phyloP scores from a whole-genome alignment of 768 basidiomycete species.

The Auriculariales sp. region DNA sequence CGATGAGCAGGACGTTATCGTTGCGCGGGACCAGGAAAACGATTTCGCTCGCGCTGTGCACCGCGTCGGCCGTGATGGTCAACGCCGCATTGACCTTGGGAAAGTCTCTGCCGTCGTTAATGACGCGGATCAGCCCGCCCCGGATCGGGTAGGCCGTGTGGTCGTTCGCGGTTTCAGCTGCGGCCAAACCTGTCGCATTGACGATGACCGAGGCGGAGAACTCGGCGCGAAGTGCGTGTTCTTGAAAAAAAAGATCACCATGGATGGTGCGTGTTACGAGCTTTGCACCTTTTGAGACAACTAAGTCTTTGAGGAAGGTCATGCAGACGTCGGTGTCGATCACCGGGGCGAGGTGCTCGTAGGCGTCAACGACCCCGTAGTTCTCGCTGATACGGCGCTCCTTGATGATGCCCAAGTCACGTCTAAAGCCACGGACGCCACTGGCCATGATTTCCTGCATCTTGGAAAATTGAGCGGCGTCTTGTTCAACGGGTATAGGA shows the following conservation, averaged over 20 bases:
- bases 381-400: slow-evolving; percentile 16
- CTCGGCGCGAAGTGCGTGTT: slow-evolving; percentile 13
- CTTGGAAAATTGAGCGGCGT: slow-evolving; percentile 16
- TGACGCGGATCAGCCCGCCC: slow-evolving; percentile 21
- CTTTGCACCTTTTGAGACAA: slow-evolving; percentile 14
- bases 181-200: slow-evolving; percentile 22
- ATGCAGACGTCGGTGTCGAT: slow-evolving; percentile 24
- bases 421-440: slow-evolving; percentile 15
- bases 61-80: slow-evolving; percentile 19
- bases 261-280: slow-evolving; percentile 17
- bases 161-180: slow-evolving; percentile 19
- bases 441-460: slow-evolving; percentile 9
- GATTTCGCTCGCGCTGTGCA: slow-evolving; percentile 17
- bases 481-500: slow-evolving; percentile 12
- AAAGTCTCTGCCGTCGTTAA: slow-evolving; percentile 22
- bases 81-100: slow-evolving; percentile 20
- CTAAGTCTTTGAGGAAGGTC: slow-evolving; percentile 17
- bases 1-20: slow-evolving; percentile 21
- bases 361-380: slow-evolving; percentile 21
- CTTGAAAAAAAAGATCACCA: slow-evolving; percentile 18
- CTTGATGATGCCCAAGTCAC: slow-evolving; percentile 9
- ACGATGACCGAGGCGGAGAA: slow-evolving; percentile 19
- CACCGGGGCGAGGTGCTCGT: slow-evolving; percentile 20
- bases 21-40: slow-evolving; percentile 24
- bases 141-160: slow-evolving; percentile 21